Evolutionary conservation across 163 green algal genomes (phyloP).

Genomic region (Coccomyxa subellipsoidea): DNA sequence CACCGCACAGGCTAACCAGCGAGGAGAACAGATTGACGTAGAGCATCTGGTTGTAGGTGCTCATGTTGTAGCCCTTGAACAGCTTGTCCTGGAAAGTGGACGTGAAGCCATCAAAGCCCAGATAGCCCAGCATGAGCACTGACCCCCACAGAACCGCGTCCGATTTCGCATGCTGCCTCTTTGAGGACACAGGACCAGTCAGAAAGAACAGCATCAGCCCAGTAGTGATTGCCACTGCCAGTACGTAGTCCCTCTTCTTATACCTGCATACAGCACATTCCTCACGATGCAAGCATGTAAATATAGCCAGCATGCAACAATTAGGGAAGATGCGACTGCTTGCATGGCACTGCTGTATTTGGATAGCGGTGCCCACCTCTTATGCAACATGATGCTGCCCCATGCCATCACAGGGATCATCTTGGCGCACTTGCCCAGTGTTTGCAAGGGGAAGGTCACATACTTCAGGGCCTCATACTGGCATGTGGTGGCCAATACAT

Average conservation of each 20-base stretch:
- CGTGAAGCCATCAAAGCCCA: slow-evolving; percentile 96
- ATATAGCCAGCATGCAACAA: neutral
- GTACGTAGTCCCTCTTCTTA: slow-evolving; percentile 64
- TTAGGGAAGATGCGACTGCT: neutral
- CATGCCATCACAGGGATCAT: slow-evolving; percentile 96
- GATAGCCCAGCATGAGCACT: slow-evolving; percentile 87
- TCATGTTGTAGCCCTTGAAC: slow-evolving; percentile 91
- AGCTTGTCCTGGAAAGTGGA: slow-evolving; percentile 97
- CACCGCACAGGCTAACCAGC: slow-evolving; percentile 36
- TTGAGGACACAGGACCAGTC: slow-evolving; percentile 41
- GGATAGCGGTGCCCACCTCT: slow-evolving; percentile 58
- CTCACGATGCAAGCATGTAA: neutral
- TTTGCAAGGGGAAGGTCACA: slow-evolving; percentile 94
- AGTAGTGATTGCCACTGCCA: slow-evolving; percentile 74
- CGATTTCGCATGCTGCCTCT: slow-evolving; percentile 20
- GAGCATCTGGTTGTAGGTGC: slow-evolving; percentile 88
- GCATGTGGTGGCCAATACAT: slow-evolving; percentile 91
- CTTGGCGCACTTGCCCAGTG: slow-evolving; percentile 94
- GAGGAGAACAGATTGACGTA: slow-evolving; percentile 72
- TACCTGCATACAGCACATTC: neutral
- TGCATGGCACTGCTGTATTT: neutral
- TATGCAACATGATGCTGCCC: slow-evolving; percentile 83
- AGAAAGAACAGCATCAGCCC: slow-evolving; percentile 92
- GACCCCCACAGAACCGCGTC: slow-evolving; percentile 49
- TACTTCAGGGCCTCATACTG: slow-evolving; percentile 98